Conservation (phyloP, 2,329 filamentous ascomycete species). For the Fusarium acutatum region DNA sequence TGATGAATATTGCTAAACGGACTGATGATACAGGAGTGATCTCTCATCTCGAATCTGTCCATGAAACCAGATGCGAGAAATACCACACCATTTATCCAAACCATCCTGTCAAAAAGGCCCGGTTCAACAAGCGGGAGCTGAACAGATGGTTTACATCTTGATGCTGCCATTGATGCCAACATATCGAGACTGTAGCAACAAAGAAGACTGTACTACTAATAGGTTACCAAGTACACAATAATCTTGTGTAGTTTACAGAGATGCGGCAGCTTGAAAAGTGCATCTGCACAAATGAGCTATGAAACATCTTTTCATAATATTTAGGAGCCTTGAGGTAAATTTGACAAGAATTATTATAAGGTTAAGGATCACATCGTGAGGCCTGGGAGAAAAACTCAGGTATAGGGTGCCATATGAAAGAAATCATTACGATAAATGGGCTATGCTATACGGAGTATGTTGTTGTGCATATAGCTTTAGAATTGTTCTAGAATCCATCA, state of each 20-base stretch:
- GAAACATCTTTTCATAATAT: neutral
- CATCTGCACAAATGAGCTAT: neutral
- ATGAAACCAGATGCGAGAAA: neutral
- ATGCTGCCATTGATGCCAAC: no score
- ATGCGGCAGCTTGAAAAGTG: neutral
- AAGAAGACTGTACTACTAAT: neutral
- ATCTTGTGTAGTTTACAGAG: no score
- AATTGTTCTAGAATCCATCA: slow-evolving; percentile 16
- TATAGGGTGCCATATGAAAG: neutral
- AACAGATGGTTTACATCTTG: neutral
- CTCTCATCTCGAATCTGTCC: no score
- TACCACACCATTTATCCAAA: neutral
- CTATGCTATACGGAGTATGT: neutral
- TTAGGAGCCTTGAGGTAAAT: neutral
- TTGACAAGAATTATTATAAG: neutral
- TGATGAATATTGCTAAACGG: no score
- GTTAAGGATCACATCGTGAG: neutral
- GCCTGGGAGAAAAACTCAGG: neutral
- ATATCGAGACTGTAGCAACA: neutral
- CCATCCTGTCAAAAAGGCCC: neutral
- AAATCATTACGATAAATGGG: neutral
- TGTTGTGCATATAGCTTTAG: neutral
- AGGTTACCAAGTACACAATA: neutral
- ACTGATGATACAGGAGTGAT: no score
- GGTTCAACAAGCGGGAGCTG: neutral